These are phyloP conservation scores for Tylopilus intermedius DNA, from an alignment of 768 basidiomycete species.

Conservation along the genomic window DNA sequence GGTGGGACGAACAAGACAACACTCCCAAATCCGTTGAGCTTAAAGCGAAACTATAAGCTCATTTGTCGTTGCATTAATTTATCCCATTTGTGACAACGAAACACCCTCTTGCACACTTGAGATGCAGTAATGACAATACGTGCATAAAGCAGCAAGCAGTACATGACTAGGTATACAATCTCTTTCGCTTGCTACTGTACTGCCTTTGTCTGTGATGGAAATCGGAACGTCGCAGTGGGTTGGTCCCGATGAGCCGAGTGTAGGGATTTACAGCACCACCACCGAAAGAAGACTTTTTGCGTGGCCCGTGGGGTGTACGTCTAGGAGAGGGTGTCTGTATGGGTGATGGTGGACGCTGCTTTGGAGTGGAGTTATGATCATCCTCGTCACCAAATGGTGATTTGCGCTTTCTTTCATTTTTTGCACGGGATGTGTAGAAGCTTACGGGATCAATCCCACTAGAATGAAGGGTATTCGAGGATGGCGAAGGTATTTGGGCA, in stretches of 20 bases:
- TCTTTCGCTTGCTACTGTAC: slow-evolving; percentile 33
- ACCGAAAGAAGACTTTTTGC: slow-evolving; percentile 29
- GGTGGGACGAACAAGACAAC: slow-evolving; percentile 68
- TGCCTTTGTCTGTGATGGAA: slow-evolving; percentile 20
- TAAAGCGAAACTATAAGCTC: slow-evolving; percentile 48
- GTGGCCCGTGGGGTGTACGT: slow-evolving; percentile 18
- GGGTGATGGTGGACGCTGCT: slow-evolving; percentile 18
- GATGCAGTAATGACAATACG: slow-evolving; percentile 4
- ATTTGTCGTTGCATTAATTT: not conserved
- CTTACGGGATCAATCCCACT: slow-evolving; percentile 31
- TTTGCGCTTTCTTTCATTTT: slow-evolving; percentile 39
- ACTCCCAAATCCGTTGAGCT: slow-evolving; percentile 33
- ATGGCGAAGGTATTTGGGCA: slow-evolving; percentile 14
- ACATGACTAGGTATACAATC: slow-evolving; percentile 33
- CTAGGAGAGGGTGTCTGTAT: slow-evolving; percentile 23
- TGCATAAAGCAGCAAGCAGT: slow-evolving; percentile 9
- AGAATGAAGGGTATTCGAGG: slow-evolving; percentile 20
- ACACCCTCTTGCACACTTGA: not conserved
- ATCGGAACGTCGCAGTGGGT: slow-evolving; percentile 31
- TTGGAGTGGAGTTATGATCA: slow-evolving; percentile 17
- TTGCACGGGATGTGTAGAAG: slow-evolving; percentile 34
- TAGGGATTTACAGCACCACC: slow-evolving; percentile 33
- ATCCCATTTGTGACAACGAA: not conserved
- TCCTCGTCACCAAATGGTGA: slow-evolving; percentile 31
- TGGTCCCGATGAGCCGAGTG: slow-evolving; percentile 30